These are phyloP conservation scores for Globisporangium echinulatum DNA, from an alignment of 352 stramenopile genomes.

Conservation along the genomic window DNA sequence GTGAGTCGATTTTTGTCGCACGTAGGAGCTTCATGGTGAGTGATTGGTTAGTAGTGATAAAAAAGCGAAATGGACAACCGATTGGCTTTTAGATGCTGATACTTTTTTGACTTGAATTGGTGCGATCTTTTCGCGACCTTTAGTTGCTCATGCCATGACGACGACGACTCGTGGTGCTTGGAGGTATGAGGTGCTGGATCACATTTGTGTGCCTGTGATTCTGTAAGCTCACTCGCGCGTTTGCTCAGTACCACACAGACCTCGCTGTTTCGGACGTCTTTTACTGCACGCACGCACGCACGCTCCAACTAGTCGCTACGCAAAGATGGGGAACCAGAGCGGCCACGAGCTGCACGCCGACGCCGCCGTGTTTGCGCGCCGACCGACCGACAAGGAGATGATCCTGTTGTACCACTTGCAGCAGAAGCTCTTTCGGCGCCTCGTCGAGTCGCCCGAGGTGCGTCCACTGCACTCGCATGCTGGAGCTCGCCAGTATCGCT, in stretches of 20 bases:
- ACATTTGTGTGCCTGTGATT: too few relatives aligned
- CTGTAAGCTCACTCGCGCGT: too few relatives aligned
- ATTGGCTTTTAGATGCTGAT: too few relatives aligned
- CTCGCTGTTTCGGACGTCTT: too few relatives aligned
- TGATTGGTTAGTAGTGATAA: neutral
- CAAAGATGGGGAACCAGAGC: constrained; percentile 38
- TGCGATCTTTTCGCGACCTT: too few relatives aligned
- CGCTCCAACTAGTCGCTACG: neutral
- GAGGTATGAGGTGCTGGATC: too few relatives aligned
- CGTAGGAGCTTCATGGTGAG: neutral
- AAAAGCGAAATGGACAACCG: too few relatives aligned
- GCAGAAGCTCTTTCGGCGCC: constrained; percentile 42
- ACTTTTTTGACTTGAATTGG: too few relatives aligned
- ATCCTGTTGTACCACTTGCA: constrained; percentile 58
- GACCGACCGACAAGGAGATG: constrained; percentile 54
- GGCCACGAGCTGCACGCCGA: constrained; percentile 19
- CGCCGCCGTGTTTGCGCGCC: constrained; percentile 34
- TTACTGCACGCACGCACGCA: too few relatives aligned
- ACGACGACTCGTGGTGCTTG: too few relatives aligned
- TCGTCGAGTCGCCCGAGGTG: constrained; percentile 62
- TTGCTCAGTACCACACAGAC: too few relatives aligned
- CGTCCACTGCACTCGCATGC: neutral
- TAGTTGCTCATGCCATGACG: too few relatives aligned
- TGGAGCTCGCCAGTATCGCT: neutral
- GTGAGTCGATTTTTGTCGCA: neutral